phyloP scores from a whole-genome alignment of 2,329 filamentous ascomycete species.

The Exophiala calicioides region DNA sequence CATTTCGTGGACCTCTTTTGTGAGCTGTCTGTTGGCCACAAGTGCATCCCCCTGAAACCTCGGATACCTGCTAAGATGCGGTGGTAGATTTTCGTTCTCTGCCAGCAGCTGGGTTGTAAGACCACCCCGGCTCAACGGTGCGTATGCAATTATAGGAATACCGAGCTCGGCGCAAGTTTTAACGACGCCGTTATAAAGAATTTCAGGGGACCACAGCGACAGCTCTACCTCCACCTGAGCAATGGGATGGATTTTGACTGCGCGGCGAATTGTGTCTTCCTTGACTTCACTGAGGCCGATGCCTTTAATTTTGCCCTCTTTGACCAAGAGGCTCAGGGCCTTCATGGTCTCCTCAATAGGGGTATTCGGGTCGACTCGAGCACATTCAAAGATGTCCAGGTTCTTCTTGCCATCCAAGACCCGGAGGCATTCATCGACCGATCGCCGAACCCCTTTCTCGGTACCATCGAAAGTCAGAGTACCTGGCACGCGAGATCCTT shows the following conservation, averaged over 20 bases:
- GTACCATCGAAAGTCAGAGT: conserved; percentile 46
- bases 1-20: conserved; percentile 52
- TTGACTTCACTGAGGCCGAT: conserved; percentile 55
- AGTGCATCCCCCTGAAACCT: conserved; percentile 50
- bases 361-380: conserved; percentile 55
- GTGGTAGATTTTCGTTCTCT: conserved; percentile 40
- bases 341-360: conserved; percentile 51
- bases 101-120: conserved; percentile 46
- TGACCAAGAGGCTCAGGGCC: conserved; percentile 34
- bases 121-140: conserved; percentile 47
- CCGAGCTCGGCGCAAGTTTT: conserved; percentile 36
- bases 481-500: conserved; percentile 52
- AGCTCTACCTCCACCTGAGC: conserved; percentile 54
- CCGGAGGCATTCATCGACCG: conserved; percentile 58
- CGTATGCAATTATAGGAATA: conserved; percentile 46
- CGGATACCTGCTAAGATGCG: conserved; percentile 14
- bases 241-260: conserved; percentile 52
- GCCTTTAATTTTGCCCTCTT: conserved; percentile 56
- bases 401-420: conserved; percentile 48
- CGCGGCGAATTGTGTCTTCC: conserved; percentile 54
- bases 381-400: conserved; percentile 62
- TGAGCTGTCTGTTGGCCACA: conserved; percentile 56
- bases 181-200: conserved; percentile 51
- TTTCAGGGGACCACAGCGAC: conserved; percentile 57
- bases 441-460: conserved; percentile 56